Evolutionary conservation across 1,284 basidiomycete species (phyloP), one percentile per base, ranked within the genome.

Genomic region (Heterobasidion parviporum): DNA sequence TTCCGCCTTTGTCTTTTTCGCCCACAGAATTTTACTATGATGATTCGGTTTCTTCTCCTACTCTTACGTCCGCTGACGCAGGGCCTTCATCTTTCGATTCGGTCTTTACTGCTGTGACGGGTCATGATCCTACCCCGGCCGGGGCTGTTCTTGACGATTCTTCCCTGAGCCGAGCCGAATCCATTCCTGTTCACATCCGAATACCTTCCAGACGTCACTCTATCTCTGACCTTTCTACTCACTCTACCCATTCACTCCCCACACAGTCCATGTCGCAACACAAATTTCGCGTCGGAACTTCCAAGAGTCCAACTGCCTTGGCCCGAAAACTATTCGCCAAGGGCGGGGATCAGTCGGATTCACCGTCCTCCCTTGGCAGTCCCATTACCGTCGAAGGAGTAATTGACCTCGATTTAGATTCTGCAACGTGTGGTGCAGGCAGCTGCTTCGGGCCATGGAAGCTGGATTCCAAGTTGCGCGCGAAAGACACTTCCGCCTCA

Each of bases 1-100:
- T 87, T 56, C 82, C 85, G 56, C 83, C 85, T 58, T 71, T 88
- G 59, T 72, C 74, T 36, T 82, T 89, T 63, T 73, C 77, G 50
- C 73, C 78, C 43, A 71, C 83, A 38, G 72, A 73, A 52, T 73
- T 85, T 59, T 72, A 70, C 47, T 78, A 74, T 60, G 68, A 65
- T 44, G 67, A 72, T 52, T 63, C 74, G 50, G 69, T 70, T 57
- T 81, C 78, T 74, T 69, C 76, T 9, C 60, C 68, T 5, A 56
- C 60, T 47, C 58, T 61, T 33, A 55, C 63, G 26, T 56, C 64
- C 20, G 66, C 74, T 26, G 67, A 68, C n/a, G 69, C 79, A 16
- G 82, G 79, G 1, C 73, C 81, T 32, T 84, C 83, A 10, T 84
- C 85, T 14, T 81, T 75, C 62, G 73, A 71, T 33, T 78, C 77